These are phyloP conservation scores for Posidonia oceanica DNA, from an alignment of 116 monocot genomes.

Conservation along the genomic window DNA sequence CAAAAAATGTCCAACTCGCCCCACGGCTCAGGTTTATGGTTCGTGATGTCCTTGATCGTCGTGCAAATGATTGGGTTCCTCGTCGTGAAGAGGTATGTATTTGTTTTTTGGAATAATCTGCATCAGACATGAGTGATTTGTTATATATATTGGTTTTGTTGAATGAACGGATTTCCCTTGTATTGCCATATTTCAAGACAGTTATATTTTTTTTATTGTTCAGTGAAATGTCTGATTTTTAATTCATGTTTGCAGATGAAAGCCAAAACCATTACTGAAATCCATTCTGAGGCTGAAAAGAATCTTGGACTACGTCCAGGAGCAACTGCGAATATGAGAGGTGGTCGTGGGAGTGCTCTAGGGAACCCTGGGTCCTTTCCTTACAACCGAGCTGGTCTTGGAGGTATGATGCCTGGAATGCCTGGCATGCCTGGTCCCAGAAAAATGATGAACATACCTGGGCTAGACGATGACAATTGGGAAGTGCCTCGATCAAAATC, in stretches of 20 bases:
- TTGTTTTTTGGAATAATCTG: neutral
- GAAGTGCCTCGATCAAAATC: slow-evolving; percentile 67
- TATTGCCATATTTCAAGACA: too few relatives aligned
- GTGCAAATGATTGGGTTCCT: slow-evolving; percentile 84
- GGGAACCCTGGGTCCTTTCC: slow-evolving; percentile 36
- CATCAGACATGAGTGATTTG: neutral
- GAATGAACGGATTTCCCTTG: too few relatives aligned
- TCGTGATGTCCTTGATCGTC: slow-evolving; percentile 77
- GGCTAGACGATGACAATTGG: slow-evolving; percentile 66
- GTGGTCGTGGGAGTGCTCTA: slow-evolving; percentile 31
- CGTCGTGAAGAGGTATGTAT: slow-evolving; percentile 78
- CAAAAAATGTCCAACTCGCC: slow-evolving; percentile 43
- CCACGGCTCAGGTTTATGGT: slow-evolving; percentile 80
- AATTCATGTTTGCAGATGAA: slow-evolving; percentile 41
- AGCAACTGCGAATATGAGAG: slow-evolving; percentile 59
- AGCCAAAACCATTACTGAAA: slow-evolving; percentile 90
- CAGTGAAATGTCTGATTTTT: neutral
- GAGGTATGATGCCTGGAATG: slow-evolving; percentile 95
- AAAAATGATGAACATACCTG: slow-evolving; percentile 88
- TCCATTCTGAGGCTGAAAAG: slow-evolving; percentile 90
- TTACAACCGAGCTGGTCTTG: slow-evolving; percentile 45
- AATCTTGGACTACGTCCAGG: slow-evolving; percentile 90
- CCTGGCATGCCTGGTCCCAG: slow-evolving; percentile 37
- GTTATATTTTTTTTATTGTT: too few relatives aligned
- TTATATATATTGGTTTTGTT: too few relatives aligned